These are phyloP conservation scores for Suillus ampliporus DNA, from an alignment of 768 basidiomycete species.

Conservation along the genomic window DNA sequence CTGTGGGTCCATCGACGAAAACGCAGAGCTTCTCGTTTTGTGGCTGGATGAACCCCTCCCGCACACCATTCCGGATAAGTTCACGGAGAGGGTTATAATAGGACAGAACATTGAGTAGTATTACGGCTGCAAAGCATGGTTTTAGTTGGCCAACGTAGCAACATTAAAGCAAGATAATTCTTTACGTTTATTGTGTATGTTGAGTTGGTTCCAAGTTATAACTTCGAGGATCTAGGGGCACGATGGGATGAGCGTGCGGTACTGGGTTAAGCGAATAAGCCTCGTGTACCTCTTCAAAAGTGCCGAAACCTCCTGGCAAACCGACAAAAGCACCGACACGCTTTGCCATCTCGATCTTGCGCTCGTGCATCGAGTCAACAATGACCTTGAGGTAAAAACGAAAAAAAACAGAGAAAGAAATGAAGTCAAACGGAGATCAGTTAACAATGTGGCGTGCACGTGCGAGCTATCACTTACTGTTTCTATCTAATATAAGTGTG, in stretches of 20 bases:
- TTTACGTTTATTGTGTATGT: constrained; percentile 83
- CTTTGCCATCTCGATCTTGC: constrained; percentile 91
- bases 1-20: constrained; percentile 77
- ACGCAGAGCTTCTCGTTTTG: constrained; percentile 64
- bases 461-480: constrained; percentile 31
- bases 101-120: constrained; percentile 83
- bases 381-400: constrained; percentile 53
- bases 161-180: constrained; percentile 14
- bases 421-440: neutral
- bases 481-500: constrained; percentile 29
- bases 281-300: constrained; percentile 81
- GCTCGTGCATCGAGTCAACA: constrained; percentile 85
- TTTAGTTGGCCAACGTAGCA: neutral
- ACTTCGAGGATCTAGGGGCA: constrained; percentile 79
- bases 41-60: constrained; percentile 76
- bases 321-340: constrained; percentile 82
- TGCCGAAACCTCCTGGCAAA: constrained; percentile 93
- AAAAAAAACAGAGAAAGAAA: neutral
- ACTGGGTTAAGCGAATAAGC: neutral
- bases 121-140: constrained; percentile 59
- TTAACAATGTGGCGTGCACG: constrained; percentile 10
- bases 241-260: constrained; percentile 1
- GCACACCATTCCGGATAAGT: constrained; percentile 69
- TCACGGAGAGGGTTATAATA: constrained; percentile 86
- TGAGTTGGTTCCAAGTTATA: constrained; percentile 92